Evolutionary conservation across 768 basidiomycete species (phyloP), one percentile per base, ranked within the genome.

Genomic region (Mycena olivaceomarginata): DNA sequence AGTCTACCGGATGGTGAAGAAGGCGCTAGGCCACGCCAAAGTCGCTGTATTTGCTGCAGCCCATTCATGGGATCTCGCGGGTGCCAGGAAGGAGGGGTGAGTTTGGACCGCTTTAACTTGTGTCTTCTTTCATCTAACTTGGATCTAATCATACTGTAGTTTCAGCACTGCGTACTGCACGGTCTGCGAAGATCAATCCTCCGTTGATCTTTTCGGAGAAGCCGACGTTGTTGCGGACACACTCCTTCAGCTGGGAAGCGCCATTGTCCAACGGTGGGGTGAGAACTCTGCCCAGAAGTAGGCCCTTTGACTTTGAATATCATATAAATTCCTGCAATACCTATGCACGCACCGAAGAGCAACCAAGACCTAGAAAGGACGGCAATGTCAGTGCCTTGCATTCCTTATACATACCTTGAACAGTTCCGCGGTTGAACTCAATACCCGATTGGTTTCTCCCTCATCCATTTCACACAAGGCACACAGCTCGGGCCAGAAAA

Each of bases 41-140:
- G 48, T 53, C 39, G 39, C 57, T n/a, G 70, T 71, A 16, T 71
- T 71, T 18, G 70, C 70, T 48, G 70, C 62, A 20, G 70, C 70
- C 25, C 70, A 71, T 53, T 46, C 70, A 2, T 71, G 70, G 70
- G 70, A 71, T 41, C 45, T 71, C 11, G 70, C 62, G 15, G 70
- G 62, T n/a, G 70, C 70, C 11, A 39, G 37, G 39, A 64, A 41
- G 37, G 62, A 40, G 20, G 70, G 62, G 70, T 71, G 31, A 1
- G 60, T 25, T n/a, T 9, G 10, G 12, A 22, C 15, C 5, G 20
- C 2, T 63, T 11, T 18, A 5, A 25, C 41, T 10, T 12, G 56
- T 4, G 7, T 59, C 15, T 31, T 0, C 4, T 40, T 10, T n/a
- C 31, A 16, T 48, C 31, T 48, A 48, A 48, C 18, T 15, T 48